A percentile compares a stretch with the other conserved stretches of the same genome.
Evolutionary conservation across 306 rosid genomes (phyloP).

Genomic region (Pterocarpus macrocarpus): DNA sequence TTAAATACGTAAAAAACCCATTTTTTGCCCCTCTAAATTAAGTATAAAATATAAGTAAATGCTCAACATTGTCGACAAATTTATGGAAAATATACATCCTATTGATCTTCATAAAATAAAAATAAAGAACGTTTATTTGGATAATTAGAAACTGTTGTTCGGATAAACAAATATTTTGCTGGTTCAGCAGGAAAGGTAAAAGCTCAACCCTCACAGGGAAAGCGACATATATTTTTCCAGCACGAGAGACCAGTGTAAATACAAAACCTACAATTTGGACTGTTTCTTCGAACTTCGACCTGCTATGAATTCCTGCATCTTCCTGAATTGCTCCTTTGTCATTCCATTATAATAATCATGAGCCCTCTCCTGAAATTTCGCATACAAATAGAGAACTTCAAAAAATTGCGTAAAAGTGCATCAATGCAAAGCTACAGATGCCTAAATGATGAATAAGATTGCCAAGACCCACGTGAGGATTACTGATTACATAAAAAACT

Average conservation of each 20-base stretch:
- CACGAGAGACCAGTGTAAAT: slow-evolving; percentile 19
- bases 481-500: background rate
- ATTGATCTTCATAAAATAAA: background rate
- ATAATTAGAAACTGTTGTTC: background rate
- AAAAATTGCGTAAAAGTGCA: slow-evolving; percentile 15
- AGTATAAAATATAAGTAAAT: background rate
- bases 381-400: slow-evolving; percentile 11
- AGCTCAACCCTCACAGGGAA: background rate
- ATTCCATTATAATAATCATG: slow-evolving; percentile 83
- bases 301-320: slow-evolving; percentile 91
- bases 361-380: slow-evolving; percentile 71
- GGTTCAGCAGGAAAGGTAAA: background rate
- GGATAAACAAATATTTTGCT: background rate
- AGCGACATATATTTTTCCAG: slow-evolving; percentile 34
- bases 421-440: slow-evolving; percentile 12
- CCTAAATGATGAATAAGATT: background rate
- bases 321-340: slow-evolving; percentile 86
- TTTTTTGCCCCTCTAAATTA: background rate
- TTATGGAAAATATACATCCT: background rate
- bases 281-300: slow-evolving; percentile 78
- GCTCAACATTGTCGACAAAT: background rate
- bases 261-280: slow-evolving; percentile 70
- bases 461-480: background rate
- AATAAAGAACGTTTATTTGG: background rate
- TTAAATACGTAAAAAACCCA: no score